A percentile compares a stretch with the other conserved stretches of the same genome.
These are phyloP conservation scores for Calendula officinalis DNA, from an alignment of 129 eudicot genomes.

Conservation along the genomic window DNA sequence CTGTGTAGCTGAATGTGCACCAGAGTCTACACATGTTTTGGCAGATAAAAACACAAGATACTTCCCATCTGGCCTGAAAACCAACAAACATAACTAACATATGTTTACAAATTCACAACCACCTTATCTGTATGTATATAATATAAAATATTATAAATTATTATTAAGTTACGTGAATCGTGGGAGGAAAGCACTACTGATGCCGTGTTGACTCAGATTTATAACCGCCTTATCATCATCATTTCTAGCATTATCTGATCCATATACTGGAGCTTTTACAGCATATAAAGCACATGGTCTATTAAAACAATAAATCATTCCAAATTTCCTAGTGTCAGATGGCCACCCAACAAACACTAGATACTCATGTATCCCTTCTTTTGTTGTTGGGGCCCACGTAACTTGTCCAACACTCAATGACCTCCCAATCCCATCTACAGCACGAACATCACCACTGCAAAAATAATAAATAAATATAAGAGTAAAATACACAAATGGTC, in stretches of 20 bases:
- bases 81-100: conserved; percentile 15
- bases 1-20: conserved; percentile 87
- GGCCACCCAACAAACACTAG: conserved; percentile 98
- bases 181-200: conserved; percentile 84
- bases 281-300: conserved; percentile 93
- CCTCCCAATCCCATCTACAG: conserved; percentile 66
- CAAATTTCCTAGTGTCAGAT: conserved; percentile 70
- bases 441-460: conserved; percentile 87
- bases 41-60: conserved; percentile 86
- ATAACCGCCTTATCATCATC: conserved; percentile 27
- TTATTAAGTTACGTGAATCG: conserved; percentile 91
- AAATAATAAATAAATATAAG: not conserved
- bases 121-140: too few relatives aligned
- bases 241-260: conserved; percentile 39
- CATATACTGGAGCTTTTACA: conserved; percentile 53
- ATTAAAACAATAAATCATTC: conserved; percentile 84
- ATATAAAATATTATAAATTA: too few relatives aligned
- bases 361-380: conserved; percentile 50
- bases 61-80: conserved; percentile 88
- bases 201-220: conserved; percentile 52
- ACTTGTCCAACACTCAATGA: conserved; percentile 92
- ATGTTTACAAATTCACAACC: not conserved
- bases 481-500: too few relatives aligned
- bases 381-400: conserved; percentile 75
- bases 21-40: conserved; percentile 68